Evolutionary conservation across 305 asterid genomes (phyloP).

Genomic region (Striga hermonthica): DNA sequence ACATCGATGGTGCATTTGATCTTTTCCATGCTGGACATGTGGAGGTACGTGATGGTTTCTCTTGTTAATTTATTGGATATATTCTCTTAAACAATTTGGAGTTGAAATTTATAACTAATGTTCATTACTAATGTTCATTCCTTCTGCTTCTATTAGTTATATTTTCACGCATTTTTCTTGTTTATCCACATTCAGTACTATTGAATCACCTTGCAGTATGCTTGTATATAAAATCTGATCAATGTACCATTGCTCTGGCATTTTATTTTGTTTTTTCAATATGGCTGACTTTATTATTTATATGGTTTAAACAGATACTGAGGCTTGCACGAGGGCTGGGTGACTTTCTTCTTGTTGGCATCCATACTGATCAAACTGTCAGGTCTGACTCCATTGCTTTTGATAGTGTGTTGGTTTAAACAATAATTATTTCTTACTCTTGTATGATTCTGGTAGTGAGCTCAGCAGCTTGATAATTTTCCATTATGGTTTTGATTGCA

Average conservation of each 20-base stretch:
- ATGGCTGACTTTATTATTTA: conserved; percentile 15
- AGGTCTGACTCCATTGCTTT: conserved; percentile 46
- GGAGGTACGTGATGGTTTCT: conserved; percentile 54
- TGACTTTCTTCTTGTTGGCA: conserved; percentile 98
- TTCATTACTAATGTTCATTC: conserved; percentile 15
- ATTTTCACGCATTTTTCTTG: neutral
- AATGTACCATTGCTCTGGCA: conserved; percentile 16
- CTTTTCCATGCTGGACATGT: conserved; percentile 98
- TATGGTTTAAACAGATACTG: conserved; percentile 56
- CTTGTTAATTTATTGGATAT: conserved; percentile 12
- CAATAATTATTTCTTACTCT: neutral
- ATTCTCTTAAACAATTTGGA: neutral
- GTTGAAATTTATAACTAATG: neutral
- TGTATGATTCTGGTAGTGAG: conserved; percentile 14
- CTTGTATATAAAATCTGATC: conserved; percentile 12
- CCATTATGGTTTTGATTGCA: conserved; percentile 41
- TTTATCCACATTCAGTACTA: conserved; percentile 9
- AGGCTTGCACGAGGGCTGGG: conserved; percentile 96
- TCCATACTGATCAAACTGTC: conserved; percentile 90
- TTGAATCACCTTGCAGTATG: conserved; percentile 14
- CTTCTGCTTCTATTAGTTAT: conserved; percentile 15
- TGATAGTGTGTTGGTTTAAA: conserved; percentile 6
- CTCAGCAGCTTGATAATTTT: conserved; percentile 25
- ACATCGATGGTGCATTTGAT: conserved; percentile 97
- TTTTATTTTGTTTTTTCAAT: conserved; percentile 13